A percentile compares a stretch with the other conserved stretches of the same genome.
phyloP scores from a whole-genome alignment of 2,329 filamentous ascomycete genomes.

The Ceratocystis smalleyi region DNA sequence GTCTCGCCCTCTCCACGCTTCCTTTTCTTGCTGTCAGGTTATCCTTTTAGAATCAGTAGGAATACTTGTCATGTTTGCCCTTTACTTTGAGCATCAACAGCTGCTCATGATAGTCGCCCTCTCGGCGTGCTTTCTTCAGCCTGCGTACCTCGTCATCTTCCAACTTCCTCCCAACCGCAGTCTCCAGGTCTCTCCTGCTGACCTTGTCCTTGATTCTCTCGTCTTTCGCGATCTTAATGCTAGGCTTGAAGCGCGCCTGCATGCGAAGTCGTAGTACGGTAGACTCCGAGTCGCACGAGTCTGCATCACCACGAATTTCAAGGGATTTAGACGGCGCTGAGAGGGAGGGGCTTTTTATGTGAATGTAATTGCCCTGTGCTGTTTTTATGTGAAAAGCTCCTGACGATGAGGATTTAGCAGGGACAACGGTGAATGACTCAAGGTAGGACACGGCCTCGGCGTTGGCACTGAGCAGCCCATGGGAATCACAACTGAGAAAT shows the following conservation, averaged over 20 bases:
- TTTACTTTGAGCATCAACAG: conserved; percentile 79
- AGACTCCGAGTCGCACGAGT: conserved; percentile 47
- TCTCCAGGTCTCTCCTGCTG: conserved; percentile 69
- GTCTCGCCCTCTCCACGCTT: neutral
- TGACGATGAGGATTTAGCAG: conserved; percentile 36
- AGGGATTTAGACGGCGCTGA: conserved; percentile 35
- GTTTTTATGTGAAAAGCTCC: conserved; percentile 64
- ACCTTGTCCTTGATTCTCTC: conserved; percentile 76
- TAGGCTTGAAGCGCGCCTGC: conserved; percentile 89
- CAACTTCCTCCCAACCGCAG: conserved; percentile 56
- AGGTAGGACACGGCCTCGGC: conserved; percentile 69
- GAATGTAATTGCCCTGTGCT: conserved; percentile 53
- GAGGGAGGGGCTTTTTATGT: conserved; percentile 34
- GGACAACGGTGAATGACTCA: conserved; percentile 61
- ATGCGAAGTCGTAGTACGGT: conserved; percentile 72
- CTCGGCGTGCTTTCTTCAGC: conserved; percentile 66
- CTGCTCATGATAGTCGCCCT: conserved; percentile 81
- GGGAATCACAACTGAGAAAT: conserved; percentile 74
- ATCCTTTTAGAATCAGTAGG: conserved; percentile 18
- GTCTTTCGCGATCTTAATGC: conserved; percentile 56
- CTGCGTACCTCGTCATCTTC: conserved; percentile 74
- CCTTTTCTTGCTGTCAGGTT: neutral
- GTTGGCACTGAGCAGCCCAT: conserved; percentile 60
- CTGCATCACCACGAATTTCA: conserved; percentile 64
- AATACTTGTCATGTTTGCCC: conserved; percentile 79